Base-by-base conservation (phyloP, 2,329 filamentous ascomycete species). In the Phialophora chinensis region DNA sequence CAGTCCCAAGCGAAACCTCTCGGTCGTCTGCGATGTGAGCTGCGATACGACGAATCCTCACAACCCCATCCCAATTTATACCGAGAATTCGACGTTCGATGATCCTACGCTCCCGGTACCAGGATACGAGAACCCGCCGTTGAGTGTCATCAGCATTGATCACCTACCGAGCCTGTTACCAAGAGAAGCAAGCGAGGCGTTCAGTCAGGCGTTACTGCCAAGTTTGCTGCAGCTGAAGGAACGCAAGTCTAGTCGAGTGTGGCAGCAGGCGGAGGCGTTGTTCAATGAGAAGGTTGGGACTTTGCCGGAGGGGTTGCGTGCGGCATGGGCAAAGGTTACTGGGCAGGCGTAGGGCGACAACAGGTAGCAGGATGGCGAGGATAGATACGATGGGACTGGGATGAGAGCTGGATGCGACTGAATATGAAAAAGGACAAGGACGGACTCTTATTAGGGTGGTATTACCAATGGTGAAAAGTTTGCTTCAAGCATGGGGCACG, bases 141-240 rank as follows among this genome's bases (percentile, higher is more conserved):
- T 97, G 64, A 89, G 86, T 56, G 91, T 97, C 72, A 96, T 97
- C 79, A 90, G 88, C 77, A 95, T 96, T 74, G 91, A 96, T 78
- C 92, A 96, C 76, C 84, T 96, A 60, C 92, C 92, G 3, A 90
- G 88, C 61, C 86, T 97, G 72, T 84, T 98, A 44, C 91, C 94
- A 1, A 85, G 94, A 61, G 94, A 97, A 81, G 89, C 92, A 29
- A 92, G 88, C 52, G 93, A 97, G 80, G 89, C 89, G 23, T 97
- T 96, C 81, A 92, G 89, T 77, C 82, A 86, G 60, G 90, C 90
- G 56, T 82, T 97, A 71, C 82, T 96, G 74, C 92, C 92, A 23
- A 91, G 88, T 74, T 81, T 97, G 72, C 79, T 95, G 67, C 85
- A 88, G 67, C 84, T 97, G 69, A 92, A 95, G 78, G 87, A 95